Conservation (phyloP, 257 asterid species). For the Verbena officinalis region DNA sequence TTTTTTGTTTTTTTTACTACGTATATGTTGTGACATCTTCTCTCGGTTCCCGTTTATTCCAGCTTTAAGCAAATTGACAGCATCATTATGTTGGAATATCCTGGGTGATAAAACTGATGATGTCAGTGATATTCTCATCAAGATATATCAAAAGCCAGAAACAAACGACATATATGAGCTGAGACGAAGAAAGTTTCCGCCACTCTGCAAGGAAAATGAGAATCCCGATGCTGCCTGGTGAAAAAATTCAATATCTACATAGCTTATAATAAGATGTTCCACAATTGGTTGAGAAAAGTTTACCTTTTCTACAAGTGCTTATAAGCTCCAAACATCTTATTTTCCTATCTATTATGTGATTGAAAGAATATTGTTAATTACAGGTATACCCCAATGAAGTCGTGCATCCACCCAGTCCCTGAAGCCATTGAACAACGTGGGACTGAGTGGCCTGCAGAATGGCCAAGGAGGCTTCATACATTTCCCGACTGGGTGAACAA, state of each 20-base stretch:
- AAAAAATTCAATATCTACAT: constrained; percentile 25
- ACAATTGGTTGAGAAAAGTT: no score
- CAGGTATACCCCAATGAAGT: constrained; percentile 71
- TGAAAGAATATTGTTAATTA: constrained; percentile 5
- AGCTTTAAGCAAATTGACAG: constrained; percentile 72
- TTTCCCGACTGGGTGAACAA: constrained; percentile 89
- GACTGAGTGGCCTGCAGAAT: constrained; percentile 95
- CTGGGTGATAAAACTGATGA: constrained; percentile 91
- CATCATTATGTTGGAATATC: constrained; percentile 94
- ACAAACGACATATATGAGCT: constrained; percentile 67
- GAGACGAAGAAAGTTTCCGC: constrained; percentile 82
- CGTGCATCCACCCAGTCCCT: constrained; percentile 74
- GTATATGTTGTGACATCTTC: constrained; percentile 12
- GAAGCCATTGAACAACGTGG: constrained; percentile 89
- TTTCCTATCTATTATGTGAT: constrained; percentile 23
- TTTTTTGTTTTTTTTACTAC: not conserved
- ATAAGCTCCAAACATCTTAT: not conserved
- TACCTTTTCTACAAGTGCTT: no score
- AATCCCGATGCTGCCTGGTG: constrained; percentile 97
- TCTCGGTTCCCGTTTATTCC: constrained; percentile 33
- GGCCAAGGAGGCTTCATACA: constrained; percentile 88
- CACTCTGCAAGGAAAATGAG: constrained; percentile 83
- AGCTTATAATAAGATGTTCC: no score
- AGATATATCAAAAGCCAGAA: constrained; percentile 90
- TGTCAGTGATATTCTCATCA: constrained; percentile 75